Evolutionary conservation across 2,329 filamentous ascomycete species (phyloP).

Genomic region (Pseudogymnoascus sp.): DNA sequence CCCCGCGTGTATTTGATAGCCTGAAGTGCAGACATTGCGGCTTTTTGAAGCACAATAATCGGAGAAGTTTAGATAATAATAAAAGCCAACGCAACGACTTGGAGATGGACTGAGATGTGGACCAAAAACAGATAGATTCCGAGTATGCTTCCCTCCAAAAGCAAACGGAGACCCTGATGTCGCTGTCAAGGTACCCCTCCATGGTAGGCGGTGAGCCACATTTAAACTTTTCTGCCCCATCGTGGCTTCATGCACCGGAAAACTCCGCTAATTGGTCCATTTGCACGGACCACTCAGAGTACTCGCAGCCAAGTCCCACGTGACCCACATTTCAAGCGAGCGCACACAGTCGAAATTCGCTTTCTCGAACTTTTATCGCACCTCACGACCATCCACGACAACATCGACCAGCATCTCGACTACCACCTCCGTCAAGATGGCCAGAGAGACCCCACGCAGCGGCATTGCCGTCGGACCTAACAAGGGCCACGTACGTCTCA

Average conservation of each 20-base stretch:
- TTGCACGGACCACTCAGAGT: not conserved
- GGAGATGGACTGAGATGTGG: not conserved
- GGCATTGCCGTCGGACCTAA: constrained; percentile 56
- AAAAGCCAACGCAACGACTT: not conserved
- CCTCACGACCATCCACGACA: constrained; percentile 1
- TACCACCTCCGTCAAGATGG: constrained; percentile 36
- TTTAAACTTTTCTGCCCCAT: constrained; percentile 10
- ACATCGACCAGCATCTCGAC: constrained; percentile 18
- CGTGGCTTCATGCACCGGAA: not conserved
- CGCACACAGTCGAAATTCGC: constrained; percentile 7
- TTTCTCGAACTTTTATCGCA: constrained; percentile 4
- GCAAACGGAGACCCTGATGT: constrained; percentile 6
- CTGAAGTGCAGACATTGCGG: constrained; percentile 46
- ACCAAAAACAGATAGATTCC: not conserved
- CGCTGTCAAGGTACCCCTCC: constrained; percentile 10
- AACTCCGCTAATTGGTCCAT: not conserved
- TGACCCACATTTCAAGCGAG: constrained; percentile 8
- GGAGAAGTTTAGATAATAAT: not conserved
- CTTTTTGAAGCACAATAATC: not conserved
- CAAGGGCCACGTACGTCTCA: constrained; percentile 64
- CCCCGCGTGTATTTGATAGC: constrained; percentile 71
- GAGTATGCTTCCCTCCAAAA: not conserved
- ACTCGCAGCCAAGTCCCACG: not conserved
- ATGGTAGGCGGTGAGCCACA: constrained; percentile 10
- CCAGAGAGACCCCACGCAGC: constrained; percentile 50